Evolutionary conservation across 1,284 basidiomycete species (phyloP).

Genomic region (Golubevia pallescens): DNA sequence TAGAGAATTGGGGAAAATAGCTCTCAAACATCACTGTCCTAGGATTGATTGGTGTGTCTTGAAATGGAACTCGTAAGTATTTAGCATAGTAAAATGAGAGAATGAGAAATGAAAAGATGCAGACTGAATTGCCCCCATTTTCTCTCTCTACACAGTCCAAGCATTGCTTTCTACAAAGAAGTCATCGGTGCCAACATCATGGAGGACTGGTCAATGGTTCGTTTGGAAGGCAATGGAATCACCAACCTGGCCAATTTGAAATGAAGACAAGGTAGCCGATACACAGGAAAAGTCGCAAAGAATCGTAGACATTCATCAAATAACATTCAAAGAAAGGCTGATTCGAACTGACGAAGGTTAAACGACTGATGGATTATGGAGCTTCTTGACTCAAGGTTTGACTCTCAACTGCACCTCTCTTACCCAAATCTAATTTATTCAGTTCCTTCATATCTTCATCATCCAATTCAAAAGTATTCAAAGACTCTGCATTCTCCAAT

Average conservation of each 20-base stretch:
- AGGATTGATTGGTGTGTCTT: constrained; percentile 59
- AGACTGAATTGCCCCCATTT: too few species aligned
- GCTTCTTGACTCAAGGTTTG: constrained; percentile 8
- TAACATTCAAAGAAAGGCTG: too few species aligned
- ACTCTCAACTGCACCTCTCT: constrained; percentile 5
- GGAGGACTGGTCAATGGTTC: constrained; percentile 54
- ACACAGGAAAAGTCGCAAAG: too few species aligned
- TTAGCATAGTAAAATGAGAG: not conserved
- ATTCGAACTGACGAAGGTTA: too few species aligned
- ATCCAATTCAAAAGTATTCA: constrained; percentile 1
- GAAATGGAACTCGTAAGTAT: constrained; percentile 53
- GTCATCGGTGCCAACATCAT: constrained; percentile 37
- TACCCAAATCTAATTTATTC: constrained; percentile 2
- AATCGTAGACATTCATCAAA: too few species aligned
- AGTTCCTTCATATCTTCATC: constrained; percentile 5
- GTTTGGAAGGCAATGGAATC: constrained; percentile 51
- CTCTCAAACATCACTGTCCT: constrained; percentile 32
- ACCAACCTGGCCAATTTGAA: not conserved
- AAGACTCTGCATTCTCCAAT: constrained; percentile 2
- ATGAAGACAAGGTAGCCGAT: too few species aligned
- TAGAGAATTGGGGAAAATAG: constrained; percentile 47
- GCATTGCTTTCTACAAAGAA: constrained; percentile 41
- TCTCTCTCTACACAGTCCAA: too few species aligned
- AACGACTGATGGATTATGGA: too few species aligned
- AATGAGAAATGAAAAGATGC: too few species aligned